A percentile compares a stretch with the other conserved stretches of the same genome.
Conservation (phyloP, 2,329 filamentous ascomycete species). For the Aspergillus ustus region DNA sequence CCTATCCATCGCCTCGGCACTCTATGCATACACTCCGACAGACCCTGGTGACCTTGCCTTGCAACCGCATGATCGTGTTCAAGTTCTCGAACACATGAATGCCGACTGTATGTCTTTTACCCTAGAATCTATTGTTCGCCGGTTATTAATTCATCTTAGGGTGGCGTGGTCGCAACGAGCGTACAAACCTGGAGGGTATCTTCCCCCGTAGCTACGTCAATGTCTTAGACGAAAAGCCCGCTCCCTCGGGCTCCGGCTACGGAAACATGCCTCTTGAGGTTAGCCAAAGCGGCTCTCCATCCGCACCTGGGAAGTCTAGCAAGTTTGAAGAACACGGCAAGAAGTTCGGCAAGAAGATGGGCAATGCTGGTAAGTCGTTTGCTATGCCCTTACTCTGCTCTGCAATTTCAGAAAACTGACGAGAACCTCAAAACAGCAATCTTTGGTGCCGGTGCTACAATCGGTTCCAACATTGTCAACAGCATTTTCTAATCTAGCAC, state of each 20-base stretch:
- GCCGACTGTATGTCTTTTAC: constrained; percentile 68
- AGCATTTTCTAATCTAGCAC: constrained; percentile 71
- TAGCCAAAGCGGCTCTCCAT: constrained; percentile 58
- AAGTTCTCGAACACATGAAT: constrained; percentile 91
- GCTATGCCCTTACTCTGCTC: neutral
- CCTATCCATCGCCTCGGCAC: constrained; percentile 74
- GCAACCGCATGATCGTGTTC: constrained; percentile 77
- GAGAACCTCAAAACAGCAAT: constrained; percentile 62
- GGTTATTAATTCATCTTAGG: constrained; percentile 37
- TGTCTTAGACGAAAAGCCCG: constrained; percentile 67
- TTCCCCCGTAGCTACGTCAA: constrained; percentile 91
- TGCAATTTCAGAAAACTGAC: constrained; percentile 25
- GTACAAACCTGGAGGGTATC: constrained; percentile 85
- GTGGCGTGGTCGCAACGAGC: constrained; percentile 85
- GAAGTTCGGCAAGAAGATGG: constrained; percentile 96
- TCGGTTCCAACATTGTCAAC: constrained; percentile 88
- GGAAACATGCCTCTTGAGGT: constrained; percentile 77
- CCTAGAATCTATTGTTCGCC: neutral
- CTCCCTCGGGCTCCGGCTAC: constrained; percentile 46
- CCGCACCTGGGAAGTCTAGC: constrained; percentile 49
- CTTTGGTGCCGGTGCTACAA: constrained; percentile 89
- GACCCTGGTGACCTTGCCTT: constrained; percentile 83
- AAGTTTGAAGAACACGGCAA: constrained; percentile 80
- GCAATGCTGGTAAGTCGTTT: constrained; percentile 61
- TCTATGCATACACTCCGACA: constrained; percentile 80